Evolutionary conservation across 2,329 filamentous ascomycete genomes (phyloP), one percentile per base, ranked within the genome.

Genomic region (Neonectria magnoliae): DNA sequence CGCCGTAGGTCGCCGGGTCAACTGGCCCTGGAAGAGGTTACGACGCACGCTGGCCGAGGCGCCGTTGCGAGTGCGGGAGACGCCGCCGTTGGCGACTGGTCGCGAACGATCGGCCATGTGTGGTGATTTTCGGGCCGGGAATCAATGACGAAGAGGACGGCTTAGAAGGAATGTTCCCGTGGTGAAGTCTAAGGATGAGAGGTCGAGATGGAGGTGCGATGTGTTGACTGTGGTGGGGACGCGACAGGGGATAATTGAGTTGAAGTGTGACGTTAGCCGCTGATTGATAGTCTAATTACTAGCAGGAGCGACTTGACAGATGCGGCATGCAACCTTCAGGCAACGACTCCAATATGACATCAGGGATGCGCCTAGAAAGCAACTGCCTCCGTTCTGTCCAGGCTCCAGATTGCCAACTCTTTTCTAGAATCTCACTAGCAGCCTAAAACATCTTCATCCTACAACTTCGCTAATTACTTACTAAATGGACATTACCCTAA

Each of bases 11-110:
- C 87, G 84, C 36, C 87, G 83, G 54, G 84, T 86, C 61, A 89
- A 81, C 65, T 88, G 84, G 77, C 81, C 83, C 73, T 88, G 87
- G 77, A 90, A 89, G 58, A 89, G 82, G 77, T 88, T 89, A 67
- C 71, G 74, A 58, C 75, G 76, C 58, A 76, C 73, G 56, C 71
- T 67, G 52, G 57, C 64, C 3, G 70, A 68, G 13, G 54, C 47
- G 54, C 56, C 62, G n/a, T 56, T 62, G 52, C 57, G 62, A 13
- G 38, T 42, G 48, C 66, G 57, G n/a, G 65, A 45, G 27, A 72
- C 53, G 20, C 61, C 66, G 36, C 69, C 67, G 54, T 68, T 74
- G 41, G 70, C 70, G 41, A 67, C 22, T 47, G 57, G 45, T n/a
- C 72, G 68, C 3, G 69, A 38, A 50, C 69, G 74, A 50, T 76